Evolutionary conservation across 2,329 filamentous ascomycete genomes (phyloP), one percentile per base, ranked within the genome.

Genomic region (Annulohypoxylon truncatum): DNA sequence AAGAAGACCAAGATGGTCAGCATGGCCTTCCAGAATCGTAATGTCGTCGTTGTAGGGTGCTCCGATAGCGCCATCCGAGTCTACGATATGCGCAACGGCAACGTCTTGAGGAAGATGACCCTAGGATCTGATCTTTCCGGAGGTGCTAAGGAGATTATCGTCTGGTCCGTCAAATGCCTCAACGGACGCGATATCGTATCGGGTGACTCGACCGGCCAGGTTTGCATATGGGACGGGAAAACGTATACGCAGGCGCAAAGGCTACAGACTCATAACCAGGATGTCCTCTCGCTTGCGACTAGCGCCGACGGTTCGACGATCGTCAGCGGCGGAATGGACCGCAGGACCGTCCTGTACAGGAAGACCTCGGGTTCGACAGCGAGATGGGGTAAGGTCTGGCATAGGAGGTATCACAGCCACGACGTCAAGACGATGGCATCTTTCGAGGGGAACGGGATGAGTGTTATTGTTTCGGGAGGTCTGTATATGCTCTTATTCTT

Each of bases 391-490:
- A 95, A 96, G 78, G 85, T 93, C n/a, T 92, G 89, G 79, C 93
- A 97, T 76, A 87, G 92, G 71, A 87, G 93, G 75, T 94, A 95
- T 76, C 96, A 99, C 76, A 89, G 91, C 47, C 94, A 98, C 78
- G 96, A 99, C 81, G 94, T 98, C 74, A 98, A 98, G 82, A 88
- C 93, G 0, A 92, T 98, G 88, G 92, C 94, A 31, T 90, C 92
- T 0, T 98, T 95, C 70, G 96, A 99, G 78, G 90, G 90, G 55
- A 89, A 87, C 53, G 89, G 89, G 52, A 87, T 97, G 75, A 98
- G 93, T 74, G 89, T 98, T 59, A 84, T 97, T 9, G 92, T 97
- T 13, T 96, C 95, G 68, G 96, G 96, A 87, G 96, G 94, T 92
- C 83, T 79, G 84, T 77, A 64, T 31, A 48, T 28, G 46, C 3